Percentiles rank a stretch among this genome's conserved stretches.
phyloP scores from a whole-genome alignment of 176 grass and related monocot genomes.

The Avena sativa region DNA sequence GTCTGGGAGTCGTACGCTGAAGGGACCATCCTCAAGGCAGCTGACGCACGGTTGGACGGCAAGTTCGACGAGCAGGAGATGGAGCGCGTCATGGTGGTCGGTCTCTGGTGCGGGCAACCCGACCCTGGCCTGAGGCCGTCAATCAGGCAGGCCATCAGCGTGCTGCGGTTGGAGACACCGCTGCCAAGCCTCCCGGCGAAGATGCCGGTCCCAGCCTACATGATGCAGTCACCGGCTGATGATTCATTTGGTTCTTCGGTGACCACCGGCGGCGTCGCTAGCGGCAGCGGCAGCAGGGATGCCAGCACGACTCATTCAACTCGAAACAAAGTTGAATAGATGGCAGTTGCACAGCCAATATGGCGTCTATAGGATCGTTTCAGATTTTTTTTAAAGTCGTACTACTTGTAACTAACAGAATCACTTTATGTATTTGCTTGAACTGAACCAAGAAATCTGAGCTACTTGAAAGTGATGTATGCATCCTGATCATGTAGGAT shows the following conservation, averaged over 20 bases:
- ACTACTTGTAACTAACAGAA: not conserved
- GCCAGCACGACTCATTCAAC: not conserved
- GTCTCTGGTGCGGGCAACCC: constrained; percentile 14
- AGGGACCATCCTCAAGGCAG: constrained; percentile 5
- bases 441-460: not conserved
- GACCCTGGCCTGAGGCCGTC: not conserved
- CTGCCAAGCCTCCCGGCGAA: not conserved
- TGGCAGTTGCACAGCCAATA: not conserved
- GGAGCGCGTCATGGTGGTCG: constrained; percentile 6
- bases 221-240: not conserved
- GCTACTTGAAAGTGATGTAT: not conserved
- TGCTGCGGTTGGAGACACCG: constrained; percentile 8
- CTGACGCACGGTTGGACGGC: constrained; percentile 28
- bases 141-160: constrained; percentile 29
- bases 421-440: not conserved
- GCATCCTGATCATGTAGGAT: not conserved
- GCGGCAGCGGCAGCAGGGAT: not conserved
- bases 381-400: not conserved
- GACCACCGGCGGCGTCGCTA: not conserved
- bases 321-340: not conserved
- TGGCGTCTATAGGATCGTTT: not conserved
- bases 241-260: not conserved
- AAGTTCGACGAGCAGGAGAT: not conserved
- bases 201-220: not conserved
- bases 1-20: constrained; percentile 25